A percentile compares a stretch with the other conserved stretches of the same genome.
These are phyloP conservation scores for Tylopilus vinaceipallidus DNA, from an alignment of 768 basidiomycete genomes.

Conservation along the genomic window DNA sequence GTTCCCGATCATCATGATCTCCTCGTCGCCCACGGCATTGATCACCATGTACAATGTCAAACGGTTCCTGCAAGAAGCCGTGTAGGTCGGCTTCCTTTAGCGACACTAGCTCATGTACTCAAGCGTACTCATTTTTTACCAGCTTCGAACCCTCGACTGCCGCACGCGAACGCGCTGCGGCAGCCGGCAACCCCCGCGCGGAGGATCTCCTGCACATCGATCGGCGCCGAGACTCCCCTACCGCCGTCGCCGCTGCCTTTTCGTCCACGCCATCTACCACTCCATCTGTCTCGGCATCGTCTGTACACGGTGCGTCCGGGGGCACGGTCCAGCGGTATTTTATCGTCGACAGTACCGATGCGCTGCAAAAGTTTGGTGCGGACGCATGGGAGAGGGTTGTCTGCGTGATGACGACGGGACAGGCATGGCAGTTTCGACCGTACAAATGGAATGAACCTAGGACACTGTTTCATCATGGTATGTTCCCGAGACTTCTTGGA, in stretches of 20 bases:
- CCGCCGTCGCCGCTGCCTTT: conserved; percentile 22
- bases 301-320: conserved; percentile 22
- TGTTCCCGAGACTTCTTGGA: too few species aligned
- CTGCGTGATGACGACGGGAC: conserved; percentile 97
- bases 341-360: conserved; percentile 90
- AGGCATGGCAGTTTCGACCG: conserved; percentile 95
- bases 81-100: conserved; percentile 42
- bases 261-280: conserved; percentile 11
- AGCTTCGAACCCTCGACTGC: conserved; percentile 77
- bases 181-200: conserved; percentile 68
- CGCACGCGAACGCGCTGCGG: conserved; percentile 63
- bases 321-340: conserved; percentile 61
- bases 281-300: neutral
- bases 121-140: neutral
- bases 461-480: conserved; percentile 91
- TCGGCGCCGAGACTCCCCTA: conserved; percentile 62
- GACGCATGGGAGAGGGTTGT: conserved; percentile 98
- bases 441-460: conserved; percentile 97
- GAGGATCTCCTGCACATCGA: conserved; percentile 90
- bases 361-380: conserved; percentile 84
- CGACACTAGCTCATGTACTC: neutral
- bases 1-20: conserved; percentile 96
- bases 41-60: conserved; percentile 99
- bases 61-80: conserved; percentile 86
- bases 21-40: conserved; percentile 87